Percentiles rank a stretch among this genome's conserved stretches.
These are phyloP conservation scores for Mycena maculata DNA, from an alignment of 768 basidiomycete species.

Conservation along the genomic window DNA sequence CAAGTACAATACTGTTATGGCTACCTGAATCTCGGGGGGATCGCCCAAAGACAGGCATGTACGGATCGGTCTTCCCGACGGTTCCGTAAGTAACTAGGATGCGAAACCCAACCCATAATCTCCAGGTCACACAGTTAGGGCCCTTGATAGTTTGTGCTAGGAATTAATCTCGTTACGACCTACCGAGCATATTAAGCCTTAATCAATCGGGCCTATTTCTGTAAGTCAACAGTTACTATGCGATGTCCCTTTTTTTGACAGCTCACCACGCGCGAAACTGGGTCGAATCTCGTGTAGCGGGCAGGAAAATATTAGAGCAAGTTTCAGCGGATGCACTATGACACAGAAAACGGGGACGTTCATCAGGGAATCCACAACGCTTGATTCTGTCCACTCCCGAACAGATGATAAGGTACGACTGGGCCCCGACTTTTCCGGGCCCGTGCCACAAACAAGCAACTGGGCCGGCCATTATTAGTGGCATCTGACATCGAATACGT, in stretches of 20 bases:
- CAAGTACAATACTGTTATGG: neutral
- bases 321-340: neutral
- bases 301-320: too few relatives aligned
- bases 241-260: slow-evolving; percentile 29
- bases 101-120: neutral
- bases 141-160: neutral
- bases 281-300: neutral
- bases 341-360: neutral
- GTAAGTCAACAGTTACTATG: slow-evolving; percentile 23
- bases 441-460: slow-evolving; percentile 11
- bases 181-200: slow-evolving; percentile 14
- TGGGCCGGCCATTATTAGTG: slow-evolving; percentile 28
- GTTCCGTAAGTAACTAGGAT: slow-evolving; percentile 23
- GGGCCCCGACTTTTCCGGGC: slow-evolving; percentile 21
- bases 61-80: neutral
- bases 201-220: slow-evolving; percentile 22
- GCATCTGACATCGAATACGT: slow-evolving; percentile 35
- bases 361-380: slow-evolving; percentile 1
- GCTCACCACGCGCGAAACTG: slow-evolving; percentile 16
- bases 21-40: slow-evolving; percentile 7
- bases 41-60: slow-evolving; percentile 4
- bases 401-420: neutral
- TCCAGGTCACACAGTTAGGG: neutral
- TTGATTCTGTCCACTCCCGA: slow-evolving; percentile 18
- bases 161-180: slow-evolving; percentile 26